Base-by-base conservation (phyloP, 2,329 filamentous ascomycete species). In the Ceratocystis cacaofunesta region DNA sequence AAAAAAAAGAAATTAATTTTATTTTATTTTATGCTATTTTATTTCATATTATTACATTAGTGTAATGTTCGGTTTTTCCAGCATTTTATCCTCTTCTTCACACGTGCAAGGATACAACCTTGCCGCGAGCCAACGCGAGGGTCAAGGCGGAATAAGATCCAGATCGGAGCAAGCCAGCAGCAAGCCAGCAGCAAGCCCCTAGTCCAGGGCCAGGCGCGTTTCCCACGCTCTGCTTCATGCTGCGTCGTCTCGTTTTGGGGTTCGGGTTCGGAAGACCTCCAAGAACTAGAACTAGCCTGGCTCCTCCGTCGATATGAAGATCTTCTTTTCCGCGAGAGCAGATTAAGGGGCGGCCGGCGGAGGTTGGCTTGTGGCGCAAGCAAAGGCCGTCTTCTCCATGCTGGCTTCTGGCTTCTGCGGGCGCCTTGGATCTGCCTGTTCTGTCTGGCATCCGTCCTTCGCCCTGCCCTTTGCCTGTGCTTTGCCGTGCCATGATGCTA, bases 81-180 rank as follows among this genome's bases (percentile, higher is more conserved):
- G 2, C 22, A 25, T 52, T 52, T 52, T 52, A 52, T 52, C 48
- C 10, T 52, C 48, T 10, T 25, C 22, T 10, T 25, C 22, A 19
- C 55, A 58, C 55, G 55, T 36, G 28, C 55, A 58, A 32, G 55
- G 55, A 36, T 58, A 32, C 28, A 32, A 32, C 55, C 55, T 58
- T 58, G 55, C 55, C 55, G 55, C 25, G 12, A 58, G 25, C 55
- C 55, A 58, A 30, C 55, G 55, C 28, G 55, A 58, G 55, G 55
- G 55, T 58, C 55, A 58, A 58, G 28, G 55, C 55, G 55, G 55
- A 58, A 58, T 58, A 30, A 58, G 55, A 58, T 32, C 28, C 55
- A 58, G 55, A 30, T 58, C 25, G 30, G 55, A 58, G 30, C 55
- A 41, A 25, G 22, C 25, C 22, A 55, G 50, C 28, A 55, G 50